Percentiles rank a stretch among this genome's conserved stretches.
Evolutionary conservation across 176 grass and related monocot genomes (phyloP).

Genomic region (Carex parvula): DNA sequence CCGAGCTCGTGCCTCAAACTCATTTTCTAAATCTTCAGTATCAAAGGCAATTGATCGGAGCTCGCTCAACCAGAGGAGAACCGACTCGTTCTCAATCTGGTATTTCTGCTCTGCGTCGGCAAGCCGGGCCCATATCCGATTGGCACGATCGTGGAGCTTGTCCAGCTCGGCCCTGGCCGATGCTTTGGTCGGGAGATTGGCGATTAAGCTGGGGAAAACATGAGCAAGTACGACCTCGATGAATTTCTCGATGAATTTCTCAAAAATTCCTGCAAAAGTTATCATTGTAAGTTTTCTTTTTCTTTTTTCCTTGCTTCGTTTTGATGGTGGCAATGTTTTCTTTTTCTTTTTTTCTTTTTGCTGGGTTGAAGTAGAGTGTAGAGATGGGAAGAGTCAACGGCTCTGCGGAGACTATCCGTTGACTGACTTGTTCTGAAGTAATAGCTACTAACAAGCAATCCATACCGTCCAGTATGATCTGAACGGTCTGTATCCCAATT

Average conservation of each 20-base stretch:
- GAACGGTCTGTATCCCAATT: background rate
- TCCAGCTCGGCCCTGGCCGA: background rate
- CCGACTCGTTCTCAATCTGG: background rate
- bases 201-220: background rate
- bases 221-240: background rate
- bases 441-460: background rate
- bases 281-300: background rate
- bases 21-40: slow-evolving; percentile 22
- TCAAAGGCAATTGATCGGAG: slow-evolving; percentile 29
- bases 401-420: background rate
- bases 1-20: slow-evolving; percentile 10
- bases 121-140: slow-evolving; percentile 10
- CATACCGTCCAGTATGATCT: background rate
- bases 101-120: slow-evolving; percentile 30
- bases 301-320: background rate
- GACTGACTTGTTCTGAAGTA: background rate
- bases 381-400: background rate
- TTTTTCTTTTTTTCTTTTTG: background rate
- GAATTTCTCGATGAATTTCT: background rate
- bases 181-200: background rate
- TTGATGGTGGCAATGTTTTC: background rate
- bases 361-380: background rate
- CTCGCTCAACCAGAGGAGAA: slow-evolving; percentile 30
- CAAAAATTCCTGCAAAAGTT: background rate
- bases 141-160: background rate